phyloP scores from a whole-genome alignment of 208 protist genomes.

The Leishmania major region DNA sequence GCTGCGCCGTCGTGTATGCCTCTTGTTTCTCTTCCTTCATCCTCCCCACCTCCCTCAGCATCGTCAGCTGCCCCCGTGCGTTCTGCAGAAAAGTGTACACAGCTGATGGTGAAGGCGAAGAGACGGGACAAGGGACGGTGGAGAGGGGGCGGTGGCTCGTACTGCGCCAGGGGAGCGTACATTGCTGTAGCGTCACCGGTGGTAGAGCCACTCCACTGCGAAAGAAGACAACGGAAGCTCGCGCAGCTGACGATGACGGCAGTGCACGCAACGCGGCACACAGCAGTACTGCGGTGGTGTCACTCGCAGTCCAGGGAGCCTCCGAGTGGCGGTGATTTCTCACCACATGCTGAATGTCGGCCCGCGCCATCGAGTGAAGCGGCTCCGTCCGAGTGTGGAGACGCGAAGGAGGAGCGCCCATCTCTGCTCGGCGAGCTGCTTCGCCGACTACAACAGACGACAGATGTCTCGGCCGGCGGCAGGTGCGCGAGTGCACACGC shows the following conservation, averaged over 20 bases:
- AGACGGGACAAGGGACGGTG: neutral
- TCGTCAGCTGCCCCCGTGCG: neutral
- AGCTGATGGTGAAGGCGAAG: neutral
- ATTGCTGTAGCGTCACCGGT: neutral
- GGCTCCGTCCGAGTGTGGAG: neutral
- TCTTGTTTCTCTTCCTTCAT: neutral
- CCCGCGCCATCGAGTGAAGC: neutral
- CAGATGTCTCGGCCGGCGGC: neutral
- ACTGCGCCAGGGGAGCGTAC: neutral
- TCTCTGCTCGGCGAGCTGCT: constrained; percentile 5
- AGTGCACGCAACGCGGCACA: neutral
- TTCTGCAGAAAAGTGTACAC: neutral
- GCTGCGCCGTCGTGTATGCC: neutral
- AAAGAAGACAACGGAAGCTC: constrained; percentile 1
- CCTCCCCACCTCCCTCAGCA: neutral
- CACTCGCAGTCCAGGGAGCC: neutral
- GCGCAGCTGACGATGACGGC: neutral
- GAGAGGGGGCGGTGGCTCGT: neutral
- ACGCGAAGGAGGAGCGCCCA: neutral
- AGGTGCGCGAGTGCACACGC: neutral
- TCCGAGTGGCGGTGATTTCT: neutral
- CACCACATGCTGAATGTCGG: neutral
- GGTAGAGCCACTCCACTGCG: neutral
- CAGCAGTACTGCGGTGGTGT: neutral
- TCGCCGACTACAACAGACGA: neutral